Evolutionary conservation across 306 rosid genomes (phyloP), one percentile per base, ranked within the genome.

Genomic region (Begonia loranthoides): DNA sequence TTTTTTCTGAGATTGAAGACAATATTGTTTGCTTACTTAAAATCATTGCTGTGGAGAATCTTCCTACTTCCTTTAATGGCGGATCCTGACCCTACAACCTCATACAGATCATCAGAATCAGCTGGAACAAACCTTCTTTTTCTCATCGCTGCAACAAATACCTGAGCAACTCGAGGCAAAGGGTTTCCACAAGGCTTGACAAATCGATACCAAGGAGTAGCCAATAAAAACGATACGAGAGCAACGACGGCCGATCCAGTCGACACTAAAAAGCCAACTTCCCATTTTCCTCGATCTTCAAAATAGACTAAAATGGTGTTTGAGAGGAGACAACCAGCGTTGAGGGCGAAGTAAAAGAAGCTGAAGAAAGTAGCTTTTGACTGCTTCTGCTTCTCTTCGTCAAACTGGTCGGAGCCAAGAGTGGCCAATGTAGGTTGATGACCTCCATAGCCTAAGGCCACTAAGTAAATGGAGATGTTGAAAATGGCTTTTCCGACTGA

Each of bases 381-480:
- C 45, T 46, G 41, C 49, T 71, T 40, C n/a, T 79, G 75, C 48
- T 69, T 59, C 4, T 49, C 67, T 40, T 74, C 84, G 12, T 79
- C 84, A 34, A 76, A 83, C 28, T 79, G 93, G 57, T 79, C 87
- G 10, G 87, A 74, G 11, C 87, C 93, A 44, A 79, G 73, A 14
- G 85, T 81, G 22, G 81, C 81, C 9, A 77, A 51, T 0, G 69
- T 77, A 13, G 88, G 88, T 15, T 80, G 83, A 49, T 76, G 76
- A 21, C 83, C 84, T 28, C 84, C 88, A 41, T 76, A 68, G 38
- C 88, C 88, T 3, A 80, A 60, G 11, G 88, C 88, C 15, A 80
- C 50, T 15, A 80, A 73, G 66, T 80, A 80, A 40, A 77, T 77
- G 45, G 88, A 76, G 44, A 80, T 10, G 54, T 76, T 73, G 69